These are phyloP conservation scores for Fusarium multiceps DNA, from an alignment of 2,329 filamentous ascomycete species.

Conservation along the genomic window DNA sequence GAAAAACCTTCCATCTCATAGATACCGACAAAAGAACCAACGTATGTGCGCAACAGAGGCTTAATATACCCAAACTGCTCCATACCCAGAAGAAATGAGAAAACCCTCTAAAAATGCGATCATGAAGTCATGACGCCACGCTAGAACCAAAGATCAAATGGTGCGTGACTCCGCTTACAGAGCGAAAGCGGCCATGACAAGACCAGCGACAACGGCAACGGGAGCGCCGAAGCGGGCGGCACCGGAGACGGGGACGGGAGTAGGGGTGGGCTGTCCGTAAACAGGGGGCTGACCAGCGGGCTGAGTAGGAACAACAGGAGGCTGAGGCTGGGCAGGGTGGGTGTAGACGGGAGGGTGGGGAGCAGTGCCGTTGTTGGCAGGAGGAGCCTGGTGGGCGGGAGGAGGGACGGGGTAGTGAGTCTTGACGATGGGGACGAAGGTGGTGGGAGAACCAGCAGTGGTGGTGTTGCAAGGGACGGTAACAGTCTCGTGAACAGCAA, in stretches of 20 bases:
- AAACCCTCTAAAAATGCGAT: constrained; percentile 49
- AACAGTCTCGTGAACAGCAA: constrained; percentile 34
- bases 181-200: constrained; percentile 56
- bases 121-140: constrained; percentile 47
- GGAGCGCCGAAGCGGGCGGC: constrained; percentile 52
- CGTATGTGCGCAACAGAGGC: constrained; percentile 48
- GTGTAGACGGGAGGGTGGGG: constrained; percentile 37
- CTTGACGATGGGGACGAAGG: constrained; percentile 40
- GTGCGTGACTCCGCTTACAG: constrained; percentile 52
- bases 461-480: constrained; percentile 45
- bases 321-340: constrained; percentile 20
- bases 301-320: constrained; percentile 42
- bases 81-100: constrained; percentile 42
- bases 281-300: constrained; percentile 38
- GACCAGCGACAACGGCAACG: constrained; percentile 54
- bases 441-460: constrained; percentile 32
- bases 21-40: constrained; percentile 44
- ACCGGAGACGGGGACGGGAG: constrained; percentile 44
- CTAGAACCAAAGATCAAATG: constrained; percentile 41
- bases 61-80: constrained; percentile 42
- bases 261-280: constrained; percentile 33
- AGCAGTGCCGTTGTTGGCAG: constrained; percentile 26
- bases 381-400: constrained; percentile 26
- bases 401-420: constrained; percentile 35
- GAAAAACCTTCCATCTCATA: constrained; percentile 45